Percentiles rank a stretch among this genome's conserved stretches.
These are phyloP conservation scores for Aureobasidium sp. DNA, from an alignment of 2,329 filamentous ascomycete species.

Conservation along the genomic window DNA sequence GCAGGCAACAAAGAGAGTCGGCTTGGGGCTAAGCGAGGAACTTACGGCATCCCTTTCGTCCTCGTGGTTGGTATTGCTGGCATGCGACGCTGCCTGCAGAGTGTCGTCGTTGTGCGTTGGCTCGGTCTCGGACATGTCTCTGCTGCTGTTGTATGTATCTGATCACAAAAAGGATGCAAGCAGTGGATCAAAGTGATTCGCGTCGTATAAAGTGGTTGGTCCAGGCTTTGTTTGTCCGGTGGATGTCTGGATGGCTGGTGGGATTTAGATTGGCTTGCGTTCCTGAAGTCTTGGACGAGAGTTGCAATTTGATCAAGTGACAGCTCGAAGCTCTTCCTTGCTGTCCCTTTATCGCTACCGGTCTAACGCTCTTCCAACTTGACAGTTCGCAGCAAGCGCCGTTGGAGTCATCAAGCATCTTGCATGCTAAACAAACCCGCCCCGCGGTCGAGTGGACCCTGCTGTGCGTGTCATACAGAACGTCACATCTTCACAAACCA, in stretches of 20 bases:
- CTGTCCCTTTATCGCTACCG: neutral
- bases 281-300: neutral
- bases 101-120: constrained; percentile 4
- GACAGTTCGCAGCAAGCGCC: constrained; percentile 10
- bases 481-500: neutral
- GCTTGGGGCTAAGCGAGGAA: neutral
- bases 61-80: neutral
- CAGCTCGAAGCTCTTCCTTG: neutral
- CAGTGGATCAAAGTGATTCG: neutral
- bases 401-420: neutral
- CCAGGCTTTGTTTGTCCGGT: constrained; percentile 11
- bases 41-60: constrained; percentile 13
- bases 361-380: neutral
- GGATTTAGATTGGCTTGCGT: constrained; percentile 2
- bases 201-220: constrained; percentile 8
- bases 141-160: neutral
- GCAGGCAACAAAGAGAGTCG: constrained; percentile 4
- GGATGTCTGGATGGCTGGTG: constrained; percentile 1
- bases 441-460: constrained; percentile 4
- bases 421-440: constrained; percentile 4
- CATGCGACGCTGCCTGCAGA: constrained; percentile 3
- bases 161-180: neutral
- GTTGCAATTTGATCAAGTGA: neutral
- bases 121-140: constrained; percentile 5
- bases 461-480: neutral